Evolutionary conservation across 345 rosid genomes (phyloP), one percentile per base, ranked within the genome.

Genomic region (Isatis tinctoria): DNA sequence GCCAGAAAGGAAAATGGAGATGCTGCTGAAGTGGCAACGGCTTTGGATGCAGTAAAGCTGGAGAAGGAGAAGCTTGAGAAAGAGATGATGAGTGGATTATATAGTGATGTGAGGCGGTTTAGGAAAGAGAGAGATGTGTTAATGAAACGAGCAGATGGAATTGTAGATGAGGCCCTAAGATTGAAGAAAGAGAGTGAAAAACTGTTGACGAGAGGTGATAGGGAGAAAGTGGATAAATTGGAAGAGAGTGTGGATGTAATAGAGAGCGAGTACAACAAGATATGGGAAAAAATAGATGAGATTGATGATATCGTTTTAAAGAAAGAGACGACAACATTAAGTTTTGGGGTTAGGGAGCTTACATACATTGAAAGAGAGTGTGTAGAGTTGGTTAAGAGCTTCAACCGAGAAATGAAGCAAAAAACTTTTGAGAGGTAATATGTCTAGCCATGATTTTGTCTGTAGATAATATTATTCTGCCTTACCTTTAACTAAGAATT

Each of bases 261-360:
- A 74, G 96, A 92, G 75, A 84, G 69, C 32, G 91, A 92, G 81
- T 87, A 90, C 74, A 78, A 69, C 72, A 64, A 64, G 73, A 54
- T 82, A 17, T 90, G 94, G 94, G 96, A 85, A 66, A 83, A 78
- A 53, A 70, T 92, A 47, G 96, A 86, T 65, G 90, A 85, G 75
- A 78, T 87, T 58, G 90, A 87, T 30, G 92, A 87, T 78, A 61
- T 14, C 28, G 82, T 88, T 73, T 66, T 80, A 53, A 85, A 81
- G 84, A 85, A 77, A 74, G 96, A 92, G 83, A 83, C 89, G 0
- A 36, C 69, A 56, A 85, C 88, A 1, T 56, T 90, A 81, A 92
- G 96, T 70, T 60, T 85, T 72, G 91, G 94, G 28, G 85, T 90
- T 67, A 84, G 96, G 73, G 98, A 90, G 86, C 88, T 92, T 74